Conservation (phyloP, 768 basidiomycete genomes). For the Wakefieldia striispora region DNA sequence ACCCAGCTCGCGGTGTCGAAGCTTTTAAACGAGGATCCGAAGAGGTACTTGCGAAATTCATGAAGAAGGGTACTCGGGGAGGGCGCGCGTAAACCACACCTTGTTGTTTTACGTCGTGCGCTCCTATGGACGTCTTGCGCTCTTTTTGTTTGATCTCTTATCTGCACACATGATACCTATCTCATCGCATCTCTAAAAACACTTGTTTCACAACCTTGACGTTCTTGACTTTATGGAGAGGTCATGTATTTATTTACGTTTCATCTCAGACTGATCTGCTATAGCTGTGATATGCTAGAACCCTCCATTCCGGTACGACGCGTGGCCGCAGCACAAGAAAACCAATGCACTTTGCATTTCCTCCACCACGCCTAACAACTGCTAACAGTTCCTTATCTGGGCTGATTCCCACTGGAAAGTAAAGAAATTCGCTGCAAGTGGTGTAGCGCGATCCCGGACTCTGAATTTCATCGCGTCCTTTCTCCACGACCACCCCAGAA, state of each 20-base stretch:
- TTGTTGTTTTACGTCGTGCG: not conserved
- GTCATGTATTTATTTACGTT: not conserved
- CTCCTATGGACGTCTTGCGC: not conserved
- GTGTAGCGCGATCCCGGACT: too few relatives aligned
- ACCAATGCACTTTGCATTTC: too few relatives aligned
- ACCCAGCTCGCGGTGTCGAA: conserved; percentile 82
- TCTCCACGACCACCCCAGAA: too few relatives aligned
- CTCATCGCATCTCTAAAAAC: not conserved
- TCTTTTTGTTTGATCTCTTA: conserved; percentile 1
- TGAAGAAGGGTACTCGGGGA: conserved; percentile 76
- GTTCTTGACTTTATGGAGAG: not conserved
- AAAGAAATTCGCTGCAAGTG: too few relatives aligned
- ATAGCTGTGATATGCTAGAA: too few relatives aligned
- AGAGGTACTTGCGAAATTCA: conserved; percentile 79
- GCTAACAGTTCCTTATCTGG: too few relatives aligned
- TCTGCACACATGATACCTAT: conserved; percentile 1
- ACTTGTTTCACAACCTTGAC: not conserved
- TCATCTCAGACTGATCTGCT: too few relatives aligned
- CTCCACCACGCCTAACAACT: too few relatives aligned
- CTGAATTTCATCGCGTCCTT: too few relatives aligned
- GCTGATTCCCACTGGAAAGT: too few relatives aligned
- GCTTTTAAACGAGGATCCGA: conserved; percentile 85
- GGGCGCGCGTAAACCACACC: conserved; percentile 33
- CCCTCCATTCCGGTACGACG: too few relatives aligned
- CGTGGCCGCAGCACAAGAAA: too few relatives aligned